Conservation (phyloP, 495 filamentous ascomycete genomes). For the Monascus purpureus region DNA sequence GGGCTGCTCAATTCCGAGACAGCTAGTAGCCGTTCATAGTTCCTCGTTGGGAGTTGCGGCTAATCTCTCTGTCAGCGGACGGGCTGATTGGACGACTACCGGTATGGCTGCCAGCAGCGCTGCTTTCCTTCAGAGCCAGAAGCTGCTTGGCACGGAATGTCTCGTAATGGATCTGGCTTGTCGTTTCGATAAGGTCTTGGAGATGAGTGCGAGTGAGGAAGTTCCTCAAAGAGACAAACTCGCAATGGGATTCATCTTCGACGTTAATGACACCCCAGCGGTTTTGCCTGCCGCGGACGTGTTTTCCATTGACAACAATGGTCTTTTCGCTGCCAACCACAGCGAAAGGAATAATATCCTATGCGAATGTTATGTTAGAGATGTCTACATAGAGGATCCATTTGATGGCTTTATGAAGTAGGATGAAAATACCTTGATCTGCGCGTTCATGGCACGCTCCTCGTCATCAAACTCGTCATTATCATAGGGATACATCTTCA, state of each 20-base stretch:
- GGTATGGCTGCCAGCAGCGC: conserved; percentile 60
- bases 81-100: conserved; percentile 85
- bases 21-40: conserved; percentile 94
- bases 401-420: no score
- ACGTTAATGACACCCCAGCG: conserved; percentile 99
- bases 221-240: conserved; percentile 95
- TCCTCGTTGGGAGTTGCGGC: conserved; percentile 88
- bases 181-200: conserved; percentile 97
- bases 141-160: conserved; percentile 99
- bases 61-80: conserved; percentile 84
- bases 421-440: conserved; percentile 67
- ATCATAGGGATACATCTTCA: conserved; percentile 99
- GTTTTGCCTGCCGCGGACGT: conserved; percentile 96
- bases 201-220: conserved; percentile 95
- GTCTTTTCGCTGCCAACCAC: conserved; percentile 97
- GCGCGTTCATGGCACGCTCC: conserved; percentile 81
- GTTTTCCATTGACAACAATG: conserved; percentile 93
- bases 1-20: neutral
- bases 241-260: conserved; percentile 98
- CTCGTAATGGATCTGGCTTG: conserved; percentile 99
- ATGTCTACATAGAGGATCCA: no score
- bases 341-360: conserved; percentile 94
- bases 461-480: conserved; percentile 97
- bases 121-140: conserved; percentile 93
- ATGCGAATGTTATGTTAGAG: conserved; percentile 15